Evolutionary conservation across 768 basidiomycete species (phyloP).

Genomic region (Kwoniella botswanensis): DNA sequence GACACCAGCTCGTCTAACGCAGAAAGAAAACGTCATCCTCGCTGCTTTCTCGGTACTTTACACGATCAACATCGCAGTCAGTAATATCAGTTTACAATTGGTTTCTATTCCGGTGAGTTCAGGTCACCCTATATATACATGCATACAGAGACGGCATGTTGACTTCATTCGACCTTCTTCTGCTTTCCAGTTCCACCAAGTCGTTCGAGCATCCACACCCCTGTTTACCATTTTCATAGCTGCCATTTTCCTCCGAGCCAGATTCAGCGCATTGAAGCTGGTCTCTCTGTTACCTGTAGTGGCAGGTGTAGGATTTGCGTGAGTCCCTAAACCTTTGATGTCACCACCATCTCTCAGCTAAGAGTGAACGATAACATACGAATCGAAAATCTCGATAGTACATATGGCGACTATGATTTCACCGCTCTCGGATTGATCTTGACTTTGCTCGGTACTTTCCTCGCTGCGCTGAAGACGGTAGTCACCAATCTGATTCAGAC

Average conservation of each 20-base stretch:
- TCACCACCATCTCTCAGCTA: too few relatives aligned
- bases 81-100: conserved; percentile 84
- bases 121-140: neutral
- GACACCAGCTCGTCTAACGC: conserved; percentile 65
- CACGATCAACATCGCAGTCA: conserved; percentile 91
- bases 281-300: conserved; percentile 82
- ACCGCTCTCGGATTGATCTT: conserved; percentile 81
- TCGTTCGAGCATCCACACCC: conserved; percentile 88
- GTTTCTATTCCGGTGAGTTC: conserved; percentile 84
- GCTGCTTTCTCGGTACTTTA: conserved; percentile 85
- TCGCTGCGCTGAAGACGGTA: conserved; percentile 93
- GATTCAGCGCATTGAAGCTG: conserved; percentile 68
- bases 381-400: conserved; percentile 61
- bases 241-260: conserved; percentile 68
- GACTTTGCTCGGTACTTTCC: conserved; percentile 84
- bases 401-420: conserved; percentile 94
- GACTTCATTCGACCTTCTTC: too few relatives aligned
- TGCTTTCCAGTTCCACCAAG: conserved; percentile 85
- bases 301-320: conserved; percentile 89
- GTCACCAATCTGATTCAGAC: conserved; percentile 74
- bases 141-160: too few relatives aligned
- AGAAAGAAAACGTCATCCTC: conserved; percentile 67
- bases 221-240: conserved; percentile 87
- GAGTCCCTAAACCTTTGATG: conserved; percentile 33
- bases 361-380: too few relatives aligned